Evolutionary conservation across 106 monocot species (phyloP).

Genomic region (Gastrodia elata): DNA sequence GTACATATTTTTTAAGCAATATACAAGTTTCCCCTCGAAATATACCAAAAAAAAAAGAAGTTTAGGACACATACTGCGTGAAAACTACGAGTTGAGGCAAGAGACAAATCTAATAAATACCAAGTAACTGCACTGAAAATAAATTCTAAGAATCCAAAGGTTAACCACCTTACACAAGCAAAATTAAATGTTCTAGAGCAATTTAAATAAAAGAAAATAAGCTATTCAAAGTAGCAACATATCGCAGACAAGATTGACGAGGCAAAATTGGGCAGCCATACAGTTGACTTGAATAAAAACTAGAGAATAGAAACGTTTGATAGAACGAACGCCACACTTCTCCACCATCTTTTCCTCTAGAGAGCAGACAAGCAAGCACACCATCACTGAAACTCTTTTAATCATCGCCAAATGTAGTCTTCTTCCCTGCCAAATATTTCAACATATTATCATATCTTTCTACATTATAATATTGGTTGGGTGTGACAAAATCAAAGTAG

Average conservation of each 20-base stretch:
- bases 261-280: conserved; percentile 1
- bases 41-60: no score
- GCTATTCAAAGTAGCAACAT: neutral
- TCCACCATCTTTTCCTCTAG: no score
- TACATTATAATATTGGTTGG: neutral
- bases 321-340: neutral
- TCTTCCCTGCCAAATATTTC: conserved; percentile 15
- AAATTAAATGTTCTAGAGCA: neutral
- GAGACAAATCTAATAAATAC: no score
- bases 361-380: neutral
- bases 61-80: no score
- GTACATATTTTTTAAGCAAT: no score
- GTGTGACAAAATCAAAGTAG: neutral
- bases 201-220: neutral
- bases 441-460: neutral
- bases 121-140: no score
- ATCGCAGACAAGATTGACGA: neutral
- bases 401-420: conserved; percentile 16
- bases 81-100: no score
- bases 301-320: neutral
- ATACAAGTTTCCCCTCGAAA: no score
- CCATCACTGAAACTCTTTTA: neutral
- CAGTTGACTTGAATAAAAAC: neutral
- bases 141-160: no score
- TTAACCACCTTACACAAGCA: no score